phyloP scores from a whole-genome alignment of 495 filamentous ascomycete species.

The Hypoxylon lenormandii region DNA sequence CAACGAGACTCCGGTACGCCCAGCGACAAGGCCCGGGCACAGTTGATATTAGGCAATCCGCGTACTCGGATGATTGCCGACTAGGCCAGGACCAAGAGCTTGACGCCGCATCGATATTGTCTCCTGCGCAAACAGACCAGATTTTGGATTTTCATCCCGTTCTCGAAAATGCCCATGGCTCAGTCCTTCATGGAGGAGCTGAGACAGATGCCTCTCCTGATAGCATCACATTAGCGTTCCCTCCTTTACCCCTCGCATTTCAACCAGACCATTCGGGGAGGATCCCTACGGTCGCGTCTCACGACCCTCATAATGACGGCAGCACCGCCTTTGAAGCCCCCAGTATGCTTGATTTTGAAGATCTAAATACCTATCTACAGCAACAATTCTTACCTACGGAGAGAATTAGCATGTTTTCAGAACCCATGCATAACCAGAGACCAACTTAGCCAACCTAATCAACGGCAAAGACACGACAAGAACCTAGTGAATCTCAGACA shows the following conservation, averaged over 20 bases:
- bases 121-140: background rate
- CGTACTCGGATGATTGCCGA: constrained; percentile 50
- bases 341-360: constrained; percentile 21
- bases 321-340: background rate
- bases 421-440: background rate
- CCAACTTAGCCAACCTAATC: background rate
- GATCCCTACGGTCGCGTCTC: constrained; percentile 50
- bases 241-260: constrained; percentile 53
- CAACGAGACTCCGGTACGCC: constrained; percentile 48
- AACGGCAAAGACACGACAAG: background rate
- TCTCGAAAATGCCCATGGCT: background rate
- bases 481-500: background rate
- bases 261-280: constrained; percentile 47
- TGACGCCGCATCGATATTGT: constrained; percentile 17
- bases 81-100: background rate
- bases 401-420: constrained; percentile 41
- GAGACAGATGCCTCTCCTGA: constrained; percentile 29
- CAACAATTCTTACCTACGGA: constrained; percentile 38
- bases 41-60: constrained; percentile 55
- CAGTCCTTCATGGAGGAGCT: background rate
- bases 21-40: constrained; percentile 39
- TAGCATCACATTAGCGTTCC: constrained; percentile 53
- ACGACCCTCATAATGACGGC: background rate
- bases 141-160: background rate
- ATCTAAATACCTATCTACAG: constrained; percentile 38